A percentile compares a stretch with the other conserved stretches of the same genome.
These are phyloP conservation scores for Phragmites australis DNA, from an alignment of 176 grass and related monocot genomes.

Conservation along the genomic window DNA sequence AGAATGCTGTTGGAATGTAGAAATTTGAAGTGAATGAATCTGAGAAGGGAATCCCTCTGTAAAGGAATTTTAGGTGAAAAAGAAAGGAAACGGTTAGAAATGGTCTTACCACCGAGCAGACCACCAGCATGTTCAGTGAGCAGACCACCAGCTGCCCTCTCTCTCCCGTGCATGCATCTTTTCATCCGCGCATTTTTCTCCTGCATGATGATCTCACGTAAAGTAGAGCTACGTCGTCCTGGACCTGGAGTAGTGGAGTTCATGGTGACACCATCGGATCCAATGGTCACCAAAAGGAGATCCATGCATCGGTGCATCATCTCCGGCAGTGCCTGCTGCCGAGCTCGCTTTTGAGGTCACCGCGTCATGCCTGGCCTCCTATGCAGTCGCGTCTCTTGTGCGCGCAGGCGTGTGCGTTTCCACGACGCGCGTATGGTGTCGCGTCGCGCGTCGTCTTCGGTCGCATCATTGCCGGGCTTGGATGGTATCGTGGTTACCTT, in stretches of 20 bases:
- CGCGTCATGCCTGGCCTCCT: slow-evolving; percentile 6
- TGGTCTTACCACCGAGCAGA: neutral
- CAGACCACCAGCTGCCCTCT: too few species aligned
- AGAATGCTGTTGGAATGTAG: too few species aligned
- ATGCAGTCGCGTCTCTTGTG: neutral
- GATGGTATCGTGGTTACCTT: neutral
- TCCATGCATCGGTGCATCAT: neutral
- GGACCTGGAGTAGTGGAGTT: slow-evolving; percentile 24
- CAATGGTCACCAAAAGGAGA: neutral
- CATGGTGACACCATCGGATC: slow-evolving; percentile 36
- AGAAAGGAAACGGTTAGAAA: too few species aligned
- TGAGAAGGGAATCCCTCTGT: too few species aligned
- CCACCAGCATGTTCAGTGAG: neutral
- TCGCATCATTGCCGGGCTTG: neutral
- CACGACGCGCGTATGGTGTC: slow-evolving; percentile 5
- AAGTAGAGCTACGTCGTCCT: neutral
- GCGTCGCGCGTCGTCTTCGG: neutral
- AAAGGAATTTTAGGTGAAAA: too few species aligned
- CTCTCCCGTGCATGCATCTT: too few species aligned
- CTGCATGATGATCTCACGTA: neutral
- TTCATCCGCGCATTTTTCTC: neutral
- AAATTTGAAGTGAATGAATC: too few species aligned
- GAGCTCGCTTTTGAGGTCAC: too few species aligned
- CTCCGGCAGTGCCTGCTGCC: too few species aligned
- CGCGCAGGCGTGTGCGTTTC: slow-evolving; percentile 14